phyloP scores from a whole-genome alignment of 2,329 filamentous ascomycete genomes.

The Phaeosphaeria sp. region DNA sequence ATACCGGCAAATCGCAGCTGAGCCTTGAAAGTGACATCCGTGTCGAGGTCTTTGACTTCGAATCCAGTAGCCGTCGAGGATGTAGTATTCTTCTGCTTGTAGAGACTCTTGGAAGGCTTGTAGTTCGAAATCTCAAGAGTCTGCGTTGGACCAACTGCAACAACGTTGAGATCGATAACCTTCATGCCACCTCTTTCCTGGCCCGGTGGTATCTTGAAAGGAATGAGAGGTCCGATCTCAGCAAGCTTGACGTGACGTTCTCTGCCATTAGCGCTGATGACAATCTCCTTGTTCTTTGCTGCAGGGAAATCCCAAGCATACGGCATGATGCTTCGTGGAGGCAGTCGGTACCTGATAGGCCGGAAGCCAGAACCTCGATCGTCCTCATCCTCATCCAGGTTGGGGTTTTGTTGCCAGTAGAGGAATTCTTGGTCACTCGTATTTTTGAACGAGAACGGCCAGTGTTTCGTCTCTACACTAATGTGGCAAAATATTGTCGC shows the following conservation, averaged over 20 bases:
- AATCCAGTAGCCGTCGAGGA: constrained; percentile 75
- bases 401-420: constrained; percentile 94
- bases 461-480: constrained; percentile 89
- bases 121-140: constrained; percentile 94
- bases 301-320: constrained; percentile 99
- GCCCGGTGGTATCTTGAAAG: constrained; percentile 82
- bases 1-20: constrained; percentile 88
- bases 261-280: constrained; percentile 78
- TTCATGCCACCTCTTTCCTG: constrained; percentile 72
- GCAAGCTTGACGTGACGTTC: constrained; percentile 93
- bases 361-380: constrained; percentile 85
- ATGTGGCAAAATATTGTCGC: constrained; percentile 94
- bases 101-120: constrained; percentile 90
- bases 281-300: constrained; percentile 92
- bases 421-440: constrained; percentile 97
- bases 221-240: constrained; percentile 94
- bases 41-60: constrained; percentile 92
- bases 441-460: constrained; percentile 98
- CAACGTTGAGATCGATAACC: constrained; percentile 95
- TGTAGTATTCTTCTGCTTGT: constrained; percentile 68
- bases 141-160: constrained; percentile 93
- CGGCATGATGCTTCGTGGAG: constrained; percentile 96
- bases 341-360: constrained; percentile 89
- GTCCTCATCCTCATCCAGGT: constrained; percentile 88
- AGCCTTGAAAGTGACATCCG: constrained; percentile 85